Evolutionary conservation across 345 rosid genomes (phyloP), one percentile per base, ranked within the genome.

Genomic region (Aurinia saxatilis): DNA sequence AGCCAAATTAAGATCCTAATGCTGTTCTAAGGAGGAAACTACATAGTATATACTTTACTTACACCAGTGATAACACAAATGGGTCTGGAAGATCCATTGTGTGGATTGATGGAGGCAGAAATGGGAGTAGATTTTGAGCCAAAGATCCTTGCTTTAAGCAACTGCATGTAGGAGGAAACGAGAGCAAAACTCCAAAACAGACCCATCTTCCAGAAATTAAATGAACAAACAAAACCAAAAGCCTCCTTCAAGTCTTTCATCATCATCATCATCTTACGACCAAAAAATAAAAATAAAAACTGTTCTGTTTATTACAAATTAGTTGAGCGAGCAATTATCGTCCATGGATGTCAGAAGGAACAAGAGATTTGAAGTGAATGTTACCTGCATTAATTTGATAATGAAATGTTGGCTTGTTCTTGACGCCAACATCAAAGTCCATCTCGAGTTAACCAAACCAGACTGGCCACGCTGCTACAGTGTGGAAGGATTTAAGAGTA

Each of bases 31-130:
- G 1, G 31, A 27, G 56, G 34, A 57, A 47, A 57, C 35, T 57
- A 47, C 10, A 51, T 8, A 62, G 6, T 27, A 23, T 15, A 2
- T 35, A 16, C 16, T 69, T 47, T 15, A 49, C 81, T 73, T 77
- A 85, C 93, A 25, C 96, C 90, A 21, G 96, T 86, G 31, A 88
- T 65, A 37, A 85, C 62, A 73, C 96, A 92, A 71, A 87, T 66
- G 57, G 81, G 89, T 64, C 53, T 78, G 3, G 14, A 44, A 29
- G 70, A 55, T 17, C 59, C 69, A 56, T 33, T 55, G 14, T 46
- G 46, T 34, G 52, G 57, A 57, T 73, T 70, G 44, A 16, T 30
- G 29, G 77, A 56, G 34, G 68, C 72, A 14, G 68, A 74, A 60
- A 34, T 65, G 17, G 76, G 27, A 41, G 13, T n/a, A 34, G 65